Evolutionary conservation across 352 stramenopile species (phyloP).

Genomic region (Phytophthora sansomeana): DNA sequence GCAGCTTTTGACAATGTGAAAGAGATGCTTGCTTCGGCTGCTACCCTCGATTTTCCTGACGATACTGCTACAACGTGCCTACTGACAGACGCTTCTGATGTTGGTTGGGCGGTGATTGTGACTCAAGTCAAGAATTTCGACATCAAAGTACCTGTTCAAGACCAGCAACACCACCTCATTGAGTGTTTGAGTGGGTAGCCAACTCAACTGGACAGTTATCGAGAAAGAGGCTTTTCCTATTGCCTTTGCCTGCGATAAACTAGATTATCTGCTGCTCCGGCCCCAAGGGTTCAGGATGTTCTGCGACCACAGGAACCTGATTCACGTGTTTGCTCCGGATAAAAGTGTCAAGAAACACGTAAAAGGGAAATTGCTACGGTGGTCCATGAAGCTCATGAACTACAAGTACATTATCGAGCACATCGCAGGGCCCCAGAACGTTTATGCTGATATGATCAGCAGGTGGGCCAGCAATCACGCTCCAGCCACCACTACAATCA

Average conservation of each 20-base stretch:
- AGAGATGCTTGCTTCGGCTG: neutral
- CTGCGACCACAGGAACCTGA: constrained; percentile 12
- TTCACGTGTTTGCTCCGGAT: constrained; percentile 12
- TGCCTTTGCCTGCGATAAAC: constrained; percentile 11
- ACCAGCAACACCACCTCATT: too few species aligned
- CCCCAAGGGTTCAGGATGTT: constrained; percentile 5
- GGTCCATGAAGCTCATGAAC: constrained; percentile 18
- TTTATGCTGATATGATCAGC: constrained; percentile 29
- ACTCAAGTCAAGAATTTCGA: too few species aligned
- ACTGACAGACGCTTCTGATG: constrained; percentile 4
- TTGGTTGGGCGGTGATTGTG: constrained; percentile 2
- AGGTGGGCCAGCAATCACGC: constrained; percentile 9
- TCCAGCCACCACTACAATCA: neutral
- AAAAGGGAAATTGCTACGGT: constrained; percentile 15
- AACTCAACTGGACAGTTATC: too few species aligned
- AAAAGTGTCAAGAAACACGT: constrained; percentile 7
- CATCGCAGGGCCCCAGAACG: too few species aligned
- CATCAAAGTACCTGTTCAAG: too few species aligned
- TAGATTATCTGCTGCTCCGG: constrained; percentile 8
- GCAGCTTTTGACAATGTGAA: constrained; percentile 6
- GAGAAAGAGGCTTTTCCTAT: constrained; percentile 11
- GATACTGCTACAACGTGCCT: constrained; percentile 7
- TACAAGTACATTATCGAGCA: constrained; percentile 4
- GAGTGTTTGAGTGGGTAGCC: too few species aligned
- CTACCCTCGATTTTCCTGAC: constrained; percentile 9